Evolutionary conservation across 441 rosid species (phyloP).

Genomic region (Syzygium malaccense): DNA sequence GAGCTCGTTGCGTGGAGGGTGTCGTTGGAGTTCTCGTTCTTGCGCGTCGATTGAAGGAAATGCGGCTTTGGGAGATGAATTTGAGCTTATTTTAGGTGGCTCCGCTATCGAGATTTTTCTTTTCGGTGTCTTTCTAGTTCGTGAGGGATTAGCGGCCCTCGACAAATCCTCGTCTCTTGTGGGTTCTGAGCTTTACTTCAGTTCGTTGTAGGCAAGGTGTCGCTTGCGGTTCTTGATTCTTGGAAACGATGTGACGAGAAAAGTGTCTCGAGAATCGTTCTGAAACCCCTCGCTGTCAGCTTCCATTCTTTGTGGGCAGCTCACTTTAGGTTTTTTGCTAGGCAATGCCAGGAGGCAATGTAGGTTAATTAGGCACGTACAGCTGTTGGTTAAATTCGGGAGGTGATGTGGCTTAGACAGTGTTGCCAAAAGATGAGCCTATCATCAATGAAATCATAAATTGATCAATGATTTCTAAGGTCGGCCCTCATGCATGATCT

Average conservation of each 20-base stretch:
- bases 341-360: neutral
- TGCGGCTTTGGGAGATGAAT: neutral
- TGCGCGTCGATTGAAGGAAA: neutral
- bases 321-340: neutral
- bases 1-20: neutral
- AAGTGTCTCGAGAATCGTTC: neutral
- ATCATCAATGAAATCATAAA: neutral
- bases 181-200: neutral
- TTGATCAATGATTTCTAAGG: neutral
- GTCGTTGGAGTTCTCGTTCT: neutral
- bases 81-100: neutral
- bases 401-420: neutral
- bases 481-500: neutral
- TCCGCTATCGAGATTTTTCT: neutral
- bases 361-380: neutral
- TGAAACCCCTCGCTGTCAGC: neutral
- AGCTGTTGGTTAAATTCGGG: neutral
- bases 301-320: neutral
- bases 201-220: neutral
- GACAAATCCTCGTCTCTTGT: neutral
- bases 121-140: neutral
- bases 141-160: neutral
- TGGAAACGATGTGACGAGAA: neutral
- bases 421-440: neutral
- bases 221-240: neutral